phyloP scores from a whole-genome alignment of 2,329 filamentous ascomycete genomes.

The Parascedosporium putredinis region DNA sequence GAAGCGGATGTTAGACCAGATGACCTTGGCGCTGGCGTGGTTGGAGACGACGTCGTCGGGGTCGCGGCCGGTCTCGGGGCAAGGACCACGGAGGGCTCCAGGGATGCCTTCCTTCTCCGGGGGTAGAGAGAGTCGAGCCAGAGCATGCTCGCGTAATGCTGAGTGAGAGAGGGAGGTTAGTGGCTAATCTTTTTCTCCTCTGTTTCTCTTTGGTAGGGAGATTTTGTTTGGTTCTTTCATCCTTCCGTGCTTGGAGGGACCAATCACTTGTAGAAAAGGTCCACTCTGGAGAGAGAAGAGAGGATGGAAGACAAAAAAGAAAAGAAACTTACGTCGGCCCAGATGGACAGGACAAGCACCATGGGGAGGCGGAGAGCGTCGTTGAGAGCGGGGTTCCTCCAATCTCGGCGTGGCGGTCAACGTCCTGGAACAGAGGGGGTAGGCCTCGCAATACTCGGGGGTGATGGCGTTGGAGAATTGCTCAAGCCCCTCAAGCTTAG shows the following conservation, averaged over 20 bases:
- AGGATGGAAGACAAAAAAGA: not conserved
- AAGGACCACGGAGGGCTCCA: slow-evolving; percentile 16
- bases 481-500: slow-evolving; percentile 28
- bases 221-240: too few species aligned
- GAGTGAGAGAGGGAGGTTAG: not conserved
- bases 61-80: slow-evolving; percentile 15
- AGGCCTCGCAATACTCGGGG: slow-evolving; percentile 42
- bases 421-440: slow-evolving; percentile 46
- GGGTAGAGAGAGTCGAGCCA: slow-evolving; percentile 65
- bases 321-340: slow-evolving; percentile 27
- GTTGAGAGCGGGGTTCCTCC: slow-evolving; percentile 48
- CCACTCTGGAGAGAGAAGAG: too few species aligned
- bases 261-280: too few species aligned
- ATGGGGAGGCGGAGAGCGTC: slow-evolving; percentile 44
- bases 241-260: too few species aligned
- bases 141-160: slow-evolving; percentile 55
- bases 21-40: slow-evolving; percentile 24
- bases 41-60: slow-evolving; percentile 15
- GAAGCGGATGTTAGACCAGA: slow-evolving; percentile 39
- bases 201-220: too few species aligned
- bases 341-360: slow-evolving; percentile 54
- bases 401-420: slow-evolving; percentile 36
- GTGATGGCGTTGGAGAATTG: slow-evolving; percentile 50
- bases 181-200: too few species aligned
- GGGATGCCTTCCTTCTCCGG: slow-evolving; percentile 16